Conservation (phyloP, 2,329 filamentous ascomycete genomes). For the Didymella pinodella region DNA sequence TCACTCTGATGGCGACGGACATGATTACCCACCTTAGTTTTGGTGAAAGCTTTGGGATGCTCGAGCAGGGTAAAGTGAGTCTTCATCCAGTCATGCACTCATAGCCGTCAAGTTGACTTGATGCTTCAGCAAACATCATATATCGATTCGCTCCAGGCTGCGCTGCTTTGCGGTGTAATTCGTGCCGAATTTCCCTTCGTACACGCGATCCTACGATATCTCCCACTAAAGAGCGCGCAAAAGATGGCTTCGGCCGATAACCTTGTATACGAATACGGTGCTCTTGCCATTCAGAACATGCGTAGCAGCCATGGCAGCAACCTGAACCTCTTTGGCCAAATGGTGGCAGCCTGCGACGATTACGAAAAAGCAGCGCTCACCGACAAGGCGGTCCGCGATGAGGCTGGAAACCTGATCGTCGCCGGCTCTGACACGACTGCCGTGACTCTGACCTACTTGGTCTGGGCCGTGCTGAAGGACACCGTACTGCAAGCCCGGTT, state of each 20-base stretch:
- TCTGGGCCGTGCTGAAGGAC: constrained; percentile 43
- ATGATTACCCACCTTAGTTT: constrained; percentile 51
- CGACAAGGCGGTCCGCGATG: constrained; percentile 39
- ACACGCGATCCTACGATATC: constrained; percentile 26
- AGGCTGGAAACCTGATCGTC: constrained; percentile 45
- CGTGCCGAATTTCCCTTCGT: constrained; percentile 44
- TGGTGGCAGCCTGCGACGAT: constrained; percentile 26
- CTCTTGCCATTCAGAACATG: constrained; percentile 30
- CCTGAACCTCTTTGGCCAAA: constrained; percentile 29
- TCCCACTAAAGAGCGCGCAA: constrained; percentile 15
- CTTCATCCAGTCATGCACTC: neutral
- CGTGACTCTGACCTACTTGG: constrained; percentile 45
- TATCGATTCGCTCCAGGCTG: constrained; percentile 40
- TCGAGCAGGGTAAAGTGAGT: constrained; percentile 47
- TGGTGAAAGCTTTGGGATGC: constrained; percentile 51
- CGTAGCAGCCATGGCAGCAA: constrained; percentile 22
- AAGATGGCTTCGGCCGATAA: constrained; percentile 25
- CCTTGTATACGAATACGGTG: constrained; percentile 22
- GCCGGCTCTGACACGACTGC: constrained; percentile 49
- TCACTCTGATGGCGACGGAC: constrained; percentile 53
- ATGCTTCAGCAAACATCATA: constrained; percentile 32
- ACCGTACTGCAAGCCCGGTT: constrained; percentile 31
- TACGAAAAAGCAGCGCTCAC: constrained; percentile 34
- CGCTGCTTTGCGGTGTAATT: constrained; percentile 41
- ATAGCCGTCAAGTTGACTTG: neutral